A percentile compares a stretch with the other conserved stretches of the same genome.
These are phyloP conservation scores for Cruciata laevipes DNA, from an alignment of 257 asterid genomes.

Conservation along the genomic window DNA sequence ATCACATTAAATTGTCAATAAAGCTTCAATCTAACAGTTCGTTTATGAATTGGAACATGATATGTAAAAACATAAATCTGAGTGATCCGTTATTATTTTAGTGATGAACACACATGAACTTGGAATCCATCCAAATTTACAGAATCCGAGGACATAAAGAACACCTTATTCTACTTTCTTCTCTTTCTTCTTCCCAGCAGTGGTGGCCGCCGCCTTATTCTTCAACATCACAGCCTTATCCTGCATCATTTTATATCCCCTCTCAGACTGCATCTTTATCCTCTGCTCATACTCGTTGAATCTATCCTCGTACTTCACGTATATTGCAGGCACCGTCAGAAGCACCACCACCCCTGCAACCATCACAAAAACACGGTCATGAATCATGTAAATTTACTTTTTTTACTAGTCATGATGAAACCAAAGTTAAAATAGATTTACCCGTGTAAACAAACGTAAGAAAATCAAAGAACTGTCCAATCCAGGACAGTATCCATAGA, in stretches of 20 bases:
- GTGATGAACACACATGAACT: background rate
- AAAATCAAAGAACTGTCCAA: slow-evolving; percentile 31
- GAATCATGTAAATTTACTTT: background rate
- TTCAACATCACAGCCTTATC: slow-evolving; percentile 26
- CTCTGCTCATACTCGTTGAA: slow-evolving; percentile 27
- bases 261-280: slow-evolving; percentile 21
- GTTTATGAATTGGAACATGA: no score
- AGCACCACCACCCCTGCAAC: slow-evolving; percentile 34
- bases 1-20: no score
- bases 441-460: slow-evolving; percentile 47
- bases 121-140: slow-evolving; percentile 1
- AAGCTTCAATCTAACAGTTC: no score
- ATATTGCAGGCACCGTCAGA: slow-evolving; percentile 37
- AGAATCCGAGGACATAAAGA: background rate
- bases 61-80: no score
- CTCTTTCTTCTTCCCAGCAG: slow-evolving; percentile 21
- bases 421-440: background rate
- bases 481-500: slow-evolving; percentile 29
- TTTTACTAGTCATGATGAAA: no score
- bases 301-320: slow-evolving; percentile 38
- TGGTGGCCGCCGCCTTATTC: slow-evolving; percentile 20
- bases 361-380: no score
- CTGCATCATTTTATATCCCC: slow-evolving; percentile 13
- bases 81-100: no score
- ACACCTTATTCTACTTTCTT: slow-evolving; percentile 42